Evolutionary conservation across 352 stramenopile genomes (phyloP).

Genomic region (Achlya hypogyna): DNA sequence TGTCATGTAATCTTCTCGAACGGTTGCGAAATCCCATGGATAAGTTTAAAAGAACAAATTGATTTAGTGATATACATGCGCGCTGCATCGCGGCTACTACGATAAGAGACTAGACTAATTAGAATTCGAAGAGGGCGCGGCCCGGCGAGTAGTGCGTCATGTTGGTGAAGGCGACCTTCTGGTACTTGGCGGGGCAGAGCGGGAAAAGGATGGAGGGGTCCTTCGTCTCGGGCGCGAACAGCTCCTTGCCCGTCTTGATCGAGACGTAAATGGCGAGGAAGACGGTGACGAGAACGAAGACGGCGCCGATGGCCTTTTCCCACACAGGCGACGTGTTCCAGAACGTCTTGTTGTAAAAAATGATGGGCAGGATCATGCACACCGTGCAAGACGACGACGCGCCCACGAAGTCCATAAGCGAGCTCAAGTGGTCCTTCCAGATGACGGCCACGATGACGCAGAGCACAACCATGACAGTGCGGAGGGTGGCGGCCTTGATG

Average conservation of each 20-base stretch:
- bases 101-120: neutral
- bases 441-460: constrained; percentile 35
- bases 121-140: neutral
- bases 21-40: too few relatives aligned
- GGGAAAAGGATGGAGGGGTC: neutral
- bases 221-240: neutral
- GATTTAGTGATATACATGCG: too few relatives aligned
- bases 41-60: too few relatives aligned
- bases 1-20: too few relatives aligned
- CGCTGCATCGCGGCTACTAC: too few relatives aligned
- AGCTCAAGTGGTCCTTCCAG: constrained; percentile 46
- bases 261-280: constrained; percentile 28
- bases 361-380: constrained; percentile 64
- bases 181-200: neutral
- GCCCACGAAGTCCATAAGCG: constrained; percentile 55
- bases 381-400: constrained; percentile 45
- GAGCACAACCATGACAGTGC: constrained; percentile 24
- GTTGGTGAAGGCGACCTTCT: neutral
- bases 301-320: neutral
- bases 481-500: constrained; percentile 22
- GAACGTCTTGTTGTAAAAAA: constrained; percentile 57
- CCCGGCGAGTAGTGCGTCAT: neutral
- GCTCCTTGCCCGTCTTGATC: neutral
- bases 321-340: neutral
- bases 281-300: constrained; percentile 19